Conservation (phyloP, 805 yeast genomes). For the Ogataea trehalophila region DNA sequence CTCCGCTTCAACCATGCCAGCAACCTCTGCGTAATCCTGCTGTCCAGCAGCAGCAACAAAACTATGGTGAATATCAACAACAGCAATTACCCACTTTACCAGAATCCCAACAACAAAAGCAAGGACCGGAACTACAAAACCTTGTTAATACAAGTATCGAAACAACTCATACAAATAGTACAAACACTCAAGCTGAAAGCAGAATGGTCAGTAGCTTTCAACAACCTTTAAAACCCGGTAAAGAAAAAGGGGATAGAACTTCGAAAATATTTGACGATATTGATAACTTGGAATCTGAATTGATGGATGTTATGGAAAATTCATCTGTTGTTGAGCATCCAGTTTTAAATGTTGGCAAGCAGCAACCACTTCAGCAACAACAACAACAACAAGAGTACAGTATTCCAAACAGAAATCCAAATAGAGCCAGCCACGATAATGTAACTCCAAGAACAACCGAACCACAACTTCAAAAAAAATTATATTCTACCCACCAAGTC, state of each 20-base stretch:
- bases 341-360: too few species aligned
- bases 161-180: too few species aligned
- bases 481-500: constrained; percentile 6
- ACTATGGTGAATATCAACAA: not conserved
- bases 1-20: not conserved
- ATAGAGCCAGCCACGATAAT: not conserved
- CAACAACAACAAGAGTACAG: not conserved
- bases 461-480: not conserved
- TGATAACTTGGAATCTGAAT: constrained; percentile 24
- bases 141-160: not conserved
- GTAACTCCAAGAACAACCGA: not conserved
- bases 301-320: constrained; percentile 20
- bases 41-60: not conserved
- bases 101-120: not conserved
- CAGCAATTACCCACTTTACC: not conserved
- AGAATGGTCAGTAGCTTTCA: not conserved
- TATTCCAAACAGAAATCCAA: not conserved
- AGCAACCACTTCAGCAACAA: not conserved
- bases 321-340: not conserved
- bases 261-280: constrained; percentile 24
- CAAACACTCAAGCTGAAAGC: not conserved
- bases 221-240: not conserved
- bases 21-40: not conserved
- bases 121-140: not conserved
- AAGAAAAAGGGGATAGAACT: constrained; percentile 12